Evolutionary conservation across 129 eudicot genomes (phyloP).

Genomic region (Glebionis coronaria): DNA sequence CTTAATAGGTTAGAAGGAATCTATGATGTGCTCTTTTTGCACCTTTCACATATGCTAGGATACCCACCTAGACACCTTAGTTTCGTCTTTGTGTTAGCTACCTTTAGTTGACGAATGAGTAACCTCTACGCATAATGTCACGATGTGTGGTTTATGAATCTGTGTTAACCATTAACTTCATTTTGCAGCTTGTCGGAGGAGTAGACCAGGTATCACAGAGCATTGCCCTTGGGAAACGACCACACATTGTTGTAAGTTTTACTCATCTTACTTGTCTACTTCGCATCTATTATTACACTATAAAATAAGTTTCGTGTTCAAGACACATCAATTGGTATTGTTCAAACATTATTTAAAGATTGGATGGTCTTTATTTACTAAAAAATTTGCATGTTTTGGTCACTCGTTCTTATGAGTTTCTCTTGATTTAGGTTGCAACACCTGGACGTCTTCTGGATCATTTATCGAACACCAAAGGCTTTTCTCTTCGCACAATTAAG

Average conservation of each 20-base stretch:
- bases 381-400: background rate
- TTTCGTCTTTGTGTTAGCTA: no score
- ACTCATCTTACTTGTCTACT: background rate
- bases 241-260: slow-evolving; percentile 78
- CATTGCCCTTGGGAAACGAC: slow-evolving; percentile 69
- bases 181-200: slow-evolving; percentile 96
- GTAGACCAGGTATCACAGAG: slow-evolving; percentile 77
- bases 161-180: background rate
- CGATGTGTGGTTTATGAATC: background rate
- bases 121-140: background rate
- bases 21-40: no score
- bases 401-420: background rate
- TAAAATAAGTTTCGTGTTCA: background rate
- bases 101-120: no score
- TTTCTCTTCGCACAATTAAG: slow-evolving; percentile 76
- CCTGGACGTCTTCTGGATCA: slow-evolving; percentile 98
- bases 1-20: no score
- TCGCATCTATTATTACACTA: background rate
- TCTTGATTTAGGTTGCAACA: slow-evolving; percentile 72
- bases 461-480: slow-evolving; percentile 88
- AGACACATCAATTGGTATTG: no score
- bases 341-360: background rate
- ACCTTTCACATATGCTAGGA: no score
- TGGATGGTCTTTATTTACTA: background rate
- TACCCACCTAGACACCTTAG: no score